A percentile compares a stretch with the other conserved stretches of the same genome.
Evolutionary conservation across 2,329 filamentous ascomycete genomes (phyloP).

Genomic region (Cryphonectria naterciae): DNA sequence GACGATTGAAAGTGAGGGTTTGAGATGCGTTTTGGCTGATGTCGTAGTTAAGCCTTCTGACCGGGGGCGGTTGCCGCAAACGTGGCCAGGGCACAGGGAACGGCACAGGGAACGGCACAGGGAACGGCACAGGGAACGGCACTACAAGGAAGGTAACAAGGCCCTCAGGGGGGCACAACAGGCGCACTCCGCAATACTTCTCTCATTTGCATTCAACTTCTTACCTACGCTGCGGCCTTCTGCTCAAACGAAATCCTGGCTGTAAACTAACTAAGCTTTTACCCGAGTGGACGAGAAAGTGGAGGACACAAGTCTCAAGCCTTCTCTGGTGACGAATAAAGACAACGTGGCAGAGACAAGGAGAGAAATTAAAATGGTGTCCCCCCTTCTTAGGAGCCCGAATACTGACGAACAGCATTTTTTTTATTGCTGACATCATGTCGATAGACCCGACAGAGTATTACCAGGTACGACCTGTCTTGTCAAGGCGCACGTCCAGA

Average conservation of each 20-base stretch:
- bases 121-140: not conserved
- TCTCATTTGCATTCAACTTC: not conserved
- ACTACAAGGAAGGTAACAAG: not conserved
- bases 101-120: not conserved
- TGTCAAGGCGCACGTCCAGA: not conserved
- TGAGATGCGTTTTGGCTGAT: constrained; percentile 10
- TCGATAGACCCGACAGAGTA: not conserved
- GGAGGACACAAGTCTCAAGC: constrained; percentile 1
- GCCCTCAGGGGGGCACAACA: too few relatives aligned
- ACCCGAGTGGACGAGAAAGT: constrained; percentile 7
- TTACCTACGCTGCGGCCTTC: not conserved
- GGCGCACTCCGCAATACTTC: not conserved
- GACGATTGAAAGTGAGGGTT: not conserved
- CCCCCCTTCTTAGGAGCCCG: not conserved
- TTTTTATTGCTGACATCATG: not conserved
- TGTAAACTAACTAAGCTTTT: not conserved
- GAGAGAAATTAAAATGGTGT: not conserved
- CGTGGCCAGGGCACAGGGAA: not conserved
- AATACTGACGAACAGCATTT: not conserved
- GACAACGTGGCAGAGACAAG: constrained; percentile 4
- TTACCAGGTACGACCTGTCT: not conserved
- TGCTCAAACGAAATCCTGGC: not conserved
- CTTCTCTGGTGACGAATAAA: not conserved
- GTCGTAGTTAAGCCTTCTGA: not conserved
- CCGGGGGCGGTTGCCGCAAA: constrained; percentile 6